Evolutionary conservation across 768 basidiomycete species (phyloP).

Genomic region (Mycena vitilis): DNA sequence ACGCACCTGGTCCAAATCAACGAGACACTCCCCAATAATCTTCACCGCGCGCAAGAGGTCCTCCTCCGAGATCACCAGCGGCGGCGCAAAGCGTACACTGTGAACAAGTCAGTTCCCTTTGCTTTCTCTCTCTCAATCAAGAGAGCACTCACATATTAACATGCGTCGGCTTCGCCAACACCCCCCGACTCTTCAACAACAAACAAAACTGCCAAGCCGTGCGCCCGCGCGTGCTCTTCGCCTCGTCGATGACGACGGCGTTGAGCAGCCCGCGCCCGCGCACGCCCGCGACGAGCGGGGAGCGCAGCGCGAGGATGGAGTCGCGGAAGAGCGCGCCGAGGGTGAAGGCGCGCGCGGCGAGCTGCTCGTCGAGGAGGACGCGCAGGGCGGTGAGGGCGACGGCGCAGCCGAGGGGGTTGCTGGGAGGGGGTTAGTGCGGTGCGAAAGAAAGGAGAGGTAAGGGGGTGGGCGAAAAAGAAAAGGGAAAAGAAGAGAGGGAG

Average conservation of each 20-base stretch:
- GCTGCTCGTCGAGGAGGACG: constrained; percentile 90
- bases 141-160: constrained; percentile 81
- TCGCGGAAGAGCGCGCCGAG: constrained; percentile 88
- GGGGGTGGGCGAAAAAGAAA: constrained; percentile 20
- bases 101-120: constrained; percentile 7
- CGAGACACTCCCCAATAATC: constrained; percentile 81
- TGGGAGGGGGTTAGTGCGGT: constrained; percentile 40
- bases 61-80: constrained; percentile 91
- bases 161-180: constrained; percentile 97
- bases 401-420: constrained; percentile 97
- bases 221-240: constrained; percentile 61
- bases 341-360: constrained; percentile 80
- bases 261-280: constrained; percentile 92
- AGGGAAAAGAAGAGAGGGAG: not conserved
- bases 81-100: constrained; percentile 96
- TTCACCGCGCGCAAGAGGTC: constrained; percentile 80
- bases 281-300: constrained; percentile 80
- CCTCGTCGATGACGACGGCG: constrained; percentile 93
- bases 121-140: not conserved
- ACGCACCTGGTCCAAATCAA: constrained; percentile 83
- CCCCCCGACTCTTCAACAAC: constrained; percentile 88
- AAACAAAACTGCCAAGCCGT: constrained; percentile 97
- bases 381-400: constrained; percentile 92
- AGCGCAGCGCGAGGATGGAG: constrained; percentile 67
- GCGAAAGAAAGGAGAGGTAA: not conserved